Evolutionary conservation across 352 stramenopile species (phyloP).

Genomic region (Globisporangium takayamanum): DNA sequence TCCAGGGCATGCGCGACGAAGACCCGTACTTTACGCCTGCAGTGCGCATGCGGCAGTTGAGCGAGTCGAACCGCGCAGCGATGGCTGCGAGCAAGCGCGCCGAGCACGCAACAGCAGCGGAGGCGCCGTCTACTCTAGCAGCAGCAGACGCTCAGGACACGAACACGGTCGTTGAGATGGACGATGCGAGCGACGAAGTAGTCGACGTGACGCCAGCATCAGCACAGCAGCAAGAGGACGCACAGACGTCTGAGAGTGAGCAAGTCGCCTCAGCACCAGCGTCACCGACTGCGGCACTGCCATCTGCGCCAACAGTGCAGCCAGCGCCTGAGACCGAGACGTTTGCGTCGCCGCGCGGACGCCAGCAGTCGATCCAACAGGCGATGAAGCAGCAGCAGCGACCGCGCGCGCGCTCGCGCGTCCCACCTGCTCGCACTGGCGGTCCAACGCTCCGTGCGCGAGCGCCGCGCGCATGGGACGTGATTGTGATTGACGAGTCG

Average conservation of each 20-base stretch:
- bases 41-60: conserved; percentile 33
- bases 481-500: conserved; percentile 80
- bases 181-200: background rate
- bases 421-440: background rate
- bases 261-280: background rate
- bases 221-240: background rate
- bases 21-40: conserved; percentile 39
- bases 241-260: too few species aligned
- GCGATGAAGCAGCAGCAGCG: conserved; percentile 9
- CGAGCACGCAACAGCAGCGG: conserved; percentile 11
- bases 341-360: conserved; percentile 13
- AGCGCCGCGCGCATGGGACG: conserved; percentile 42
- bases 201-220: background rate
- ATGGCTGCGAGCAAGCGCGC: conserved; percentile 16
- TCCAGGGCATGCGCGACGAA: conserved; percentile 58
- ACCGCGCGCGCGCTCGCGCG: background rate
- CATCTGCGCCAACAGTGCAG: background rate
- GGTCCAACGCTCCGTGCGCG: conserved; percentile 11
- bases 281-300: background rate
- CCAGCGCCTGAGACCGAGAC: conserved; percentile 4
- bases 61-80: conserved; percentile 14
- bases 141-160: background rate
- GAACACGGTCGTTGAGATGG: background rate
- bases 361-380: conserved; percentile 21
- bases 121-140: background rate